Evolutionary conservation across 495 filamentous ascomycete species (phyloP).

Genomic region (Bathelium albidoporum): DNA sequence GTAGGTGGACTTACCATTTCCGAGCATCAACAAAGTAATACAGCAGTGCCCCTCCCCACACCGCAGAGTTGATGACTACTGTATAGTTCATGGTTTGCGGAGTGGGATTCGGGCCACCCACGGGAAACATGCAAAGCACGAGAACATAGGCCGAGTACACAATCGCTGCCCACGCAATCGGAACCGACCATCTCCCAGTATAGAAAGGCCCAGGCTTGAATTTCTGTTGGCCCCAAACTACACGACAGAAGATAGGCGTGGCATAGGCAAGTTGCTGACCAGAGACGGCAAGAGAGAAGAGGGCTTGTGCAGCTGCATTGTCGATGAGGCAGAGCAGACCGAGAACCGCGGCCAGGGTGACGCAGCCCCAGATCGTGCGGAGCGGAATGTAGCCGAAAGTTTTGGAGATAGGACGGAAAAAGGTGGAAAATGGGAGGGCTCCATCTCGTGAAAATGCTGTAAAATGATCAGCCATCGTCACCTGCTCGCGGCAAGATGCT

Average conservation of each 20-base stretch:
- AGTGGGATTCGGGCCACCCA: conserved; percentile 44
- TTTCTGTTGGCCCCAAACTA: conserved; percentile 50
- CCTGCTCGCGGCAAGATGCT: too few relatives aligned
- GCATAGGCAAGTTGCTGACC: conserved; percentile 55
- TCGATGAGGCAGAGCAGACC: conserved; percentile 52
- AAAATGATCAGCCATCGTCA: not conserved
- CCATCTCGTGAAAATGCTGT: conserved; percentile 49
- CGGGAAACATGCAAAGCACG: conserved; percentile 49
- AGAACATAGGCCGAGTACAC: conserved; percentile 48
- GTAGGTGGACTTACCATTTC: conserved; percentile 24
- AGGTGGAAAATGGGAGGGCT: conserved; percentile 51
- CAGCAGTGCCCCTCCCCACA: conserved; percentile 49
- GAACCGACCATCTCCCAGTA: conserved; percentile 43
- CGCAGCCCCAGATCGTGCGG: conserved; percentile 51
- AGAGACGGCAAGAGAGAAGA: conserved; percentile 54
- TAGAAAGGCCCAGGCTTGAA: conserved; percentile 58
- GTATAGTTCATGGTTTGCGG: conserved; percentile 55
- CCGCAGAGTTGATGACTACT: conserved; percentile 51
- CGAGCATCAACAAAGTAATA: conserved; percentile 43
- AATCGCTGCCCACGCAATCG: conserved; percentile 45
- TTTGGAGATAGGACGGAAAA: conserved; percentile 48
- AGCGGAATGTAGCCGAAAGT: conserved; percentile 51
- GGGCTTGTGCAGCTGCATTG: conserved; percentile 45
- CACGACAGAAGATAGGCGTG: conserved; percentile 51
- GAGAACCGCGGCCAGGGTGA: conserved; percentile 41